phyloP scores from a whole-genome alignment of 768 basidiomycete genomes.

The Suillus variegatus region DNA sequence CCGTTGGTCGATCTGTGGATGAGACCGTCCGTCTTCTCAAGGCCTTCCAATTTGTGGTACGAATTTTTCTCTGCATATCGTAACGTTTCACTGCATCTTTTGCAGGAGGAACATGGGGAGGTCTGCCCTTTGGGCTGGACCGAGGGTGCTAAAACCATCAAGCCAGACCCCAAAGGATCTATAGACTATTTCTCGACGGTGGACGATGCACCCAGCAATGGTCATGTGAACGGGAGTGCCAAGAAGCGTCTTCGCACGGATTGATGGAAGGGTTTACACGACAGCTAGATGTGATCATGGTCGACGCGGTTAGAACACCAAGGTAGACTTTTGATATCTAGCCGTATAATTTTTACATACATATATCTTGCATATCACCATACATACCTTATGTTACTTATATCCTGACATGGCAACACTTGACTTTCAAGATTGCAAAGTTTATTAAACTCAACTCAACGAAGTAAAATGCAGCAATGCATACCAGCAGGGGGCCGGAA shows the following conservation, averaged over 20 bases:
- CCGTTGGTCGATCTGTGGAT: constrained; percentile 93
- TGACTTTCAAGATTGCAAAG: background rate
- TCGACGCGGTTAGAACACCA: no score
- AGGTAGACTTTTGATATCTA: background rate
- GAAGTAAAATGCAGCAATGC: background rate
- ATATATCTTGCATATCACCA: background rate
- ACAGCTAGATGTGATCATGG: background rate
- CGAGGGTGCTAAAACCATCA: constrained; percentile 80
- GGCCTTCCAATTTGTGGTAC: constrained; percentile 88
- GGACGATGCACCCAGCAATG: constrained; percentile 28
- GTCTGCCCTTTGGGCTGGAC: constrained; percentile 94
- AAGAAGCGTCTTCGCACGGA: constrained; percentile 64
- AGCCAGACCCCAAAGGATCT: constrained; percentile 70
- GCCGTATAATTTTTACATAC: background rate
- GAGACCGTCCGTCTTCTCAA: constrained; percentile 90
- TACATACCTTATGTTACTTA: constrained; percentile 6
- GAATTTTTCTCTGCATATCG: constrained; percentile 19
- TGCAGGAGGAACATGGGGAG: constrained; percentile 83
- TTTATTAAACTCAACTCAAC: background rate
- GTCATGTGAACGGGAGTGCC: constrained; percentile 40
- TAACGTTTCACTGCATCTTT: constrained; percentile 6
- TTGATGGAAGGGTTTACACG: constrained; percentile 23
- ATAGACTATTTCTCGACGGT: constrained; percentile 67
- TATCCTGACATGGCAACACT: background rate
- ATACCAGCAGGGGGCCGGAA: background rate